These are phyloP conservation scores for Guillardia theta DNA, from an alignment of 78 protist species.

Conservation along the genomic window DNA sequence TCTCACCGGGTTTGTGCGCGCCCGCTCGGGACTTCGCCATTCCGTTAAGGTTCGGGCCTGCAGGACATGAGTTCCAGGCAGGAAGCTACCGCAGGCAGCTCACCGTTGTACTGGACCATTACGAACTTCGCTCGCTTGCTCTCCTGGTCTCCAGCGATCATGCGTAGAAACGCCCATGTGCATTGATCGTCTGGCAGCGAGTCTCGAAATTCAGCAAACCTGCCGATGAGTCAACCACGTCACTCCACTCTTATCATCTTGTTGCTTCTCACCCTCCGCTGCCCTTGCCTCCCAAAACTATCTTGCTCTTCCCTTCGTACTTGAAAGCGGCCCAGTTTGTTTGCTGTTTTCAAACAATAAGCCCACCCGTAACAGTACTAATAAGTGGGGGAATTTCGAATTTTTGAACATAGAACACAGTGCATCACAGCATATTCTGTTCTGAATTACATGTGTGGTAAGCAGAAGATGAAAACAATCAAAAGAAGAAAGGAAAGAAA, in stretches of 20 bases:
- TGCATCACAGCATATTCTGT: too few species aligned
- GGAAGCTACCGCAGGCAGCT: background rate
- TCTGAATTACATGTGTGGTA: too few species aligned
- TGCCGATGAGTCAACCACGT: background rate
- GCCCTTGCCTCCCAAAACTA: background rate
- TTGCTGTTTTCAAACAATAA: too few species aligned
- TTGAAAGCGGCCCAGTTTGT: background rate
- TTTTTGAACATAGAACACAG: too few species aligned
- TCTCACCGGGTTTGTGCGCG: background rate
- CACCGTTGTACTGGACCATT: background rate
- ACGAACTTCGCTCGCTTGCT: background rate
- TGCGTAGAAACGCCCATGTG: slow-evolving; percentile 17
- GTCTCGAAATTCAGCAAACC: background rate
- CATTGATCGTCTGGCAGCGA: slow-evolving; percentile 6
- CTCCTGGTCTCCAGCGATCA: slow-evolving; percentile 23
- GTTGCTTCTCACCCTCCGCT: background rate
- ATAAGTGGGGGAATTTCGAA: too few species aligned
- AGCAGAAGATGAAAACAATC: too few species aligned
- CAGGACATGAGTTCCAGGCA: background rate
- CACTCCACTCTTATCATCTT: too few species aligned
- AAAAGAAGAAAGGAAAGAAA: too few species aligned
- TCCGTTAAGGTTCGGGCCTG: background rate
- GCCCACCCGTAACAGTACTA: too few species aligned
- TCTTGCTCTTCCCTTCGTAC: background rate
- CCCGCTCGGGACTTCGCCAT: slow-evolving; percentile 31